phyloP scores from a whole-genome alignment of 2,329 filamentous ascomycete genomes.

The Venturiaceae sp. region DNA sequence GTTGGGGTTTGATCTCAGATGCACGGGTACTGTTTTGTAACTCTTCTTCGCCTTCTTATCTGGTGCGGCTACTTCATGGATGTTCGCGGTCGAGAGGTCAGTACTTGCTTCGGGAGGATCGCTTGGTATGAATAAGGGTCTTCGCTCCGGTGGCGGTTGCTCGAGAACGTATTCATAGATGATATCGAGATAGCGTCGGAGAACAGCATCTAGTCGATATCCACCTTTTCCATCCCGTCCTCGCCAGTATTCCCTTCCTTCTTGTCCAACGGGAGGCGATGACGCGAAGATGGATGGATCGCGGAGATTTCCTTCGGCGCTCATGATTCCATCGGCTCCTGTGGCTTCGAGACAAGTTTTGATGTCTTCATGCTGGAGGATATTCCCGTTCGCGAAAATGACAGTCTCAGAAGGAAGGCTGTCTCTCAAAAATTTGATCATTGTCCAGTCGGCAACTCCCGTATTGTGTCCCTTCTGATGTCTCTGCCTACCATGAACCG shows the following conservation, averaged over 20 bases:
- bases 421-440: conserved; percentile 72
- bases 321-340: conserved; percentile 89
- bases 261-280: conserved; percentile 52
- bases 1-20: conserved; percentile 47
- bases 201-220: conserved; percentile 79
- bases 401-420: conserved; percentile 80
- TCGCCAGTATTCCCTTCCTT: conserved; percentile 78
- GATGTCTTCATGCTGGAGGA: conserved; percentile 71
- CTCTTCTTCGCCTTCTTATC: conserved; percentile 28
- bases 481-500: conserved; percentile 77
- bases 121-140: conserved; percentile 62
- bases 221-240: conserved; percentile 70
- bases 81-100: neutral
- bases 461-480: conserved; percentile 97
- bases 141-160: conserved; percentile 52
- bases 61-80: conserved; percentile 20
- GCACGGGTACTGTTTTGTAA: conserved; percentile 31
- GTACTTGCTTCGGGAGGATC: conserved; percentile 31
- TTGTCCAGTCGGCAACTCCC: conserved; percentile 84
- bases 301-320: conserved; percentile 87
- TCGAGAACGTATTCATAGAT: conserved; percentile 69
- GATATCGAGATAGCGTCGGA: conserved; percentile 84
- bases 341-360: conserved; percentile 69
- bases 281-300: conserved; percentile 79
- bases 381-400: conserved; percentile 93